phyloP scores from a whole-genome alignment of 2,329 filamentous ascomycete genomes.

The Fusarium euwallaceae region DNA sequence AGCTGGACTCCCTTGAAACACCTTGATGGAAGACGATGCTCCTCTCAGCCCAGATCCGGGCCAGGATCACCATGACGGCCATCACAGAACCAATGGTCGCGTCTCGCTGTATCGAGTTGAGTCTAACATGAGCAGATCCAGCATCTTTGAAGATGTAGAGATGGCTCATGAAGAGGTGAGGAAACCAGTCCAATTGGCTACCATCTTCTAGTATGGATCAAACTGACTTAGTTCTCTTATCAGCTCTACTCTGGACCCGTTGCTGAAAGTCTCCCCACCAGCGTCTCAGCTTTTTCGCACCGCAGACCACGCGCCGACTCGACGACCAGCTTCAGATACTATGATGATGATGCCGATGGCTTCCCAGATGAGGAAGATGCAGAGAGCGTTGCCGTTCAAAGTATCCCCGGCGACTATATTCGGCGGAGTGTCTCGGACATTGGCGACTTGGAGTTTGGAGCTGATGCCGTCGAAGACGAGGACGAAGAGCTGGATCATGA shows the following conservation, averaged over 20 bases:
- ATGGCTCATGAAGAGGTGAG: constrained; percentile 95
- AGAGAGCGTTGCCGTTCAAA: constrained; percentile 49
- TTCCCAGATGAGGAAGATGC: constrained; percentile 49
- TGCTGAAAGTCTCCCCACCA: constrained; percentile 95
- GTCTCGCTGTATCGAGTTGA: constrained; percentile 71
- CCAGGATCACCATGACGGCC: constrained; percentile 34
- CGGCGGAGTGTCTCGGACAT: constrained; percentile 54
- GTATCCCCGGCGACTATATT: constrained; percentile 41
- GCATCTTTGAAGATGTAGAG: constrained; percentile 94
- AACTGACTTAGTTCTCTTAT: constrained; percentile 20
- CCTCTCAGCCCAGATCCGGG: constrained; percentile 31
- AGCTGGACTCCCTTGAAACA: constrained; percentile 17
- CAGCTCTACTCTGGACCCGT: constrained; percentile 90
- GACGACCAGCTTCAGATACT: constrained; percentile 89
- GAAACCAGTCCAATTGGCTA: not conserved
- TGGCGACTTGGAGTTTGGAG: constrained; percentile 56
- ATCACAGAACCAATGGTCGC: constrained; percentile 39
- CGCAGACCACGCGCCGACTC: constrained; percentile 86
- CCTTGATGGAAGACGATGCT: constrained; percentile 49
- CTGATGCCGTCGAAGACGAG: constrained; percentile 57
- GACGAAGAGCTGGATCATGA: constrained; percentile 59
- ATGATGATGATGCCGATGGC: constrained; percentile 72
- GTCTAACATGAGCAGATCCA: constrained; percentile 80
- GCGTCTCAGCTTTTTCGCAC: constrained; percentile 91
- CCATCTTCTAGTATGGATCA: not conserved